These are phyloP conservation scores for Cicer bijugum DNA, from an alignment of 306 rosid species.

Conservation along the genomic window DNA sequence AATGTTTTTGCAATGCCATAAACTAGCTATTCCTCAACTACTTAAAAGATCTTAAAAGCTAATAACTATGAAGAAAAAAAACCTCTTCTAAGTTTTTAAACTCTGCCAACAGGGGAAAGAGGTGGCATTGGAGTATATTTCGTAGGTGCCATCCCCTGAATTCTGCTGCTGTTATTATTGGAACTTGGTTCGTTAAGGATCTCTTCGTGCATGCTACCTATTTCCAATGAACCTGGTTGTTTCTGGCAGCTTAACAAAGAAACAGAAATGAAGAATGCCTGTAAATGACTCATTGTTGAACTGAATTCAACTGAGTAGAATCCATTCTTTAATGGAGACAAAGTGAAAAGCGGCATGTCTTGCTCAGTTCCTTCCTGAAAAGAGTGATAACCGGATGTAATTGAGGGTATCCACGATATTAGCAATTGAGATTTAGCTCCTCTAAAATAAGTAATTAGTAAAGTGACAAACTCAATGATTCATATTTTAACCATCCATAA, in stretches of 20 bases:
- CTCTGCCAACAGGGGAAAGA: slow-evolving; percentile 87
- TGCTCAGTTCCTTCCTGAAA: slow-evolving; percentile 70
- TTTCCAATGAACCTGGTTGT: slow-evolving; percentile 48
- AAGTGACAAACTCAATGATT: too few species aligned
- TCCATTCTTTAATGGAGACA: slow-evolving; percentile 71
- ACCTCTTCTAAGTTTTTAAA: slow-evolving; percentile 48
- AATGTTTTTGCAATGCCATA: slow-evolving; percentile 42
- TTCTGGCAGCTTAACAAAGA: slow-evolving; percentile 59
- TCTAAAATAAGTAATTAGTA: too few species aligned
- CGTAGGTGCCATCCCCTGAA: slow-evolving; percentile 53
- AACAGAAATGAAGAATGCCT: slow-evolving; percentile 85
- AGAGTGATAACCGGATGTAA: slow-evolving; percentile 38
- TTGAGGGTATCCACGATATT: slow-evolving; percentile 21
- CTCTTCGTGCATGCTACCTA: slow-evolving; percentile 48
- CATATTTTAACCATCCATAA: too few species aligned
- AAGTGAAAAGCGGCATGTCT: slow-evolving; percentile 61
- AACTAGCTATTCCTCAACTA: slow-evolving; percentile 42
- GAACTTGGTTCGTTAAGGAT: slow-evolving; percentile 45
- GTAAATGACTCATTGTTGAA: slow-evolving; percentile 67
- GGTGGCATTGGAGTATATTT: slow-evolving; percentile 83
- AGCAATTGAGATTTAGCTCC: too few species aligned
- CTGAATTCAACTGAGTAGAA: slow-evolving; percentile 65
- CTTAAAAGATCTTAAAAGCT: slow-evolving; percentile 46
- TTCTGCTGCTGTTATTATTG: slow-evolving; percentile 41
- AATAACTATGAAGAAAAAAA: slow-evolving; percentile 34